These are phyloP conservation scores for Sporothrix variecibatus DNA, from an alignment of 2,329 filamentous ascomycete genomes.

Conservation along the genomic window DNA sequence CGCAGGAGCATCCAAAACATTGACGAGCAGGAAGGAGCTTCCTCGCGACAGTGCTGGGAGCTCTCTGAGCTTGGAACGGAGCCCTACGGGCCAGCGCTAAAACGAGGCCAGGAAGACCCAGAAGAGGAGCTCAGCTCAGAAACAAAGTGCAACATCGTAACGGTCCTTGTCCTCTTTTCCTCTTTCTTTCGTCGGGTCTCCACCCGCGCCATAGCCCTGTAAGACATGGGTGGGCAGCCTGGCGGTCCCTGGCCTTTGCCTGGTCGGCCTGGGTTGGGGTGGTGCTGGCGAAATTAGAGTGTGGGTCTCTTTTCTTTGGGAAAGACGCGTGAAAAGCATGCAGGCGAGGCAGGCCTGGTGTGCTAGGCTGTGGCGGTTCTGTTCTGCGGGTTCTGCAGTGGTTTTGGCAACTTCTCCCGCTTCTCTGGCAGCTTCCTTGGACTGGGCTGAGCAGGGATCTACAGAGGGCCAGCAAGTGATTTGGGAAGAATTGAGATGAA, in stretches of 20 bases:
- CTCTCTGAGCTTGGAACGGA: neutral
- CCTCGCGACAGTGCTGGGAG: neutral
- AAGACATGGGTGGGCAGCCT: neutral
- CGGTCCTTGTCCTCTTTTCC: neutral
- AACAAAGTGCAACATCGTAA: neutral
- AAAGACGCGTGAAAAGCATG: neutral
- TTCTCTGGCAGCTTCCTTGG: neutral
- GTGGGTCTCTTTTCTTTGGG: neutral
- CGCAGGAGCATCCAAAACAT: neutral
- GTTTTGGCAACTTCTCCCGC: neutral
- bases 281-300: slow-evolving; percentile 21
- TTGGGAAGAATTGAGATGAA: slow-evolving; percentile 2
- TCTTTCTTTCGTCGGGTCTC: neutral
- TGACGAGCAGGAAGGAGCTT: neutral
- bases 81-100: neutral
- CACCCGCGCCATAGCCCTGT: slow-evolving; percentile 10
- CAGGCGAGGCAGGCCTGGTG: too few species aligned
- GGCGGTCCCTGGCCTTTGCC: too few species aligned
- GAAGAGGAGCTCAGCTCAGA: neutral
- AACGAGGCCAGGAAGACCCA: neutral
- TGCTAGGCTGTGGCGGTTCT: neutral
- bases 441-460: slow-evolving; percentile 11
- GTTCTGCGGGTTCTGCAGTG: neutral
- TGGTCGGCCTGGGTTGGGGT: neutral
- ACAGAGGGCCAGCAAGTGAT: neutral